phyloP scores from a whole-genome alignment of 208 protist genomes.

The Entamoeba moshkovskii region DNA sequence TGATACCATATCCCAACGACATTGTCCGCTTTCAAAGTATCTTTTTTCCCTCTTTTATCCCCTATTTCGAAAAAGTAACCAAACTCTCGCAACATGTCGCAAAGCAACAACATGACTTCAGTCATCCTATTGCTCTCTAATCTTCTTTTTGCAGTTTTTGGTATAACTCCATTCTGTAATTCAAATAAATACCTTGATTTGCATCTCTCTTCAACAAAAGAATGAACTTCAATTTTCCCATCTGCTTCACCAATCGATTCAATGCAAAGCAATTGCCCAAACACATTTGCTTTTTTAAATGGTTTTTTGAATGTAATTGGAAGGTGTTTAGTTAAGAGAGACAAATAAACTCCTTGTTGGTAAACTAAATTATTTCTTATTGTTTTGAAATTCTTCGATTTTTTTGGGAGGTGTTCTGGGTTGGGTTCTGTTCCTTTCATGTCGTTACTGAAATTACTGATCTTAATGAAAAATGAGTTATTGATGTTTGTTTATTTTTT shows the following conservation, averaged over 20 bases:
- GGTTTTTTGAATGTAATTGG: background rate
- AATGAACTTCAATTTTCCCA: background rate
- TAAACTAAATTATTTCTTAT: background rate
- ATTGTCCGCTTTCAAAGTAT: background rate
- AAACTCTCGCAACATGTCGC: background rate
- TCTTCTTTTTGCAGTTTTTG: background rate
- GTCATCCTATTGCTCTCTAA: background rate
- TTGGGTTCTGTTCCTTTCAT: too few relatives aligned
- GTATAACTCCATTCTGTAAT: background rate
- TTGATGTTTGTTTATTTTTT: too few relatives aligned
- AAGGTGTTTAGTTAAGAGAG: background rate
- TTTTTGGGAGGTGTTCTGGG: too few relatives aligned
- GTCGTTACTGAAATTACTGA: too few relatives aligned
- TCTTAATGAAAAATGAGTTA: too few relatives aligned
- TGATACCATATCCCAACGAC: background rate
- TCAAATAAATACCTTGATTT: background rate
- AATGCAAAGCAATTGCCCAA: background rate
- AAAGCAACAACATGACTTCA: background rate
- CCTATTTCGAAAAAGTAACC: background rate
- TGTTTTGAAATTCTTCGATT: background rate
- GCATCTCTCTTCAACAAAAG: background rate
- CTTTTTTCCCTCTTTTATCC: background rate
- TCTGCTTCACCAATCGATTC: background rate
- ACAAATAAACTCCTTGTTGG: background rate
- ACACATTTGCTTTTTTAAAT: background rate